A percentile compares a stretch with the other conserved stretches of the same genome.
These are phyloP conservation scores for Podospora anserina DNA, from an alignment of 495 filamentous ascomycete genomes.

Conservation along the genomic window DNA sequence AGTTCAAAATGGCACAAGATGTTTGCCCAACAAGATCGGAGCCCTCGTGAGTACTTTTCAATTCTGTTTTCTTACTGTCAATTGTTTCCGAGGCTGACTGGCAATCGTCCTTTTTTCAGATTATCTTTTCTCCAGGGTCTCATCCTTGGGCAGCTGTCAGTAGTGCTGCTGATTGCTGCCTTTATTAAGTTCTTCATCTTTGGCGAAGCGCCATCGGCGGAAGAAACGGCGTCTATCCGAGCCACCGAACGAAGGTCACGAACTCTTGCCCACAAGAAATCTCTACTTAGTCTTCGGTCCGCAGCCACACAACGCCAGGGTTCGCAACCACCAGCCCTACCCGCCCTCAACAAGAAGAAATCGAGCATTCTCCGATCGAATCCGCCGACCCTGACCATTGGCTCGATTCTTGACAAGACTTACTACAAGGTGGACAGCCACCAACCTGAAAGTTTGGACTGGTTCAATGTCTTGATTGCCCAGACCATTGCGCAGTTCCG, in stretches of 20 bases:
- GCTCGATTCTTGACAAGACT: constrained; percentile 90
- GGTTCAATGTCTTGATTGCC: constrained; percentile 97
- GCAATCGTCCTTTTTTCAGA: constrained; percentile 40
- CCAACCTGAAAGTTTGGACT: constrained; percentile 97
- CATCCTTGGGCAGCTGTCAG: constrained; percentile 86
- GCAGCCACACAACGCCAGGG: constrained; percentile 32
- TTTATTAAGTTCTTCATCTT: constrained; percentile 99
- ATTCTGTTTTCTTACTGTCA: background rate
- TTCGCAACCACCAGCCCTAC: constrained; percentile 30
- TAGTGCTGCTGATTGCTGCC: constrained; percentile 81
- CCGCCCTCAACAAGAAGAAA: constrained; percentile 65
- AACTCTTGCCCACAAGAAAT: constrained; percentile 64
- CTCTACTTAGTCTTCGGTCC: constrained; percentile 54
- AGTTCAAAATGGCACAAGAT: constrained; percentile 33
- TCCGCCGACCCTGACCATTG: constrained; percentile 64
- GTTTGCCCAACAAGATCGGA: constrained; percentile 45
- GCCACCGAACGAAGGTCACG: constrained; percentile 64
- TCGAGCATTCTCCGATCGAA: constrained; percentile 67
- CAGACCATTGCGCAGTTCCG: constrained; percentile 96
- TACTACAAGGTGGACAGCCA: constrained; percentile 97
- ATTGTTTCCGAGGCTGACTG: constrained; percentile 12
- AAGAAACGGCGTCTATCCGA: constrained; percentile 63
- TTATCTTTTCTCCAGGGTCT: constrained; percentile 92
- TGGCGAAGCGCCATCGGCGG: constrained; percentile 82
- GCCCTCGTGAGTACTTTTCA: constrained; percentile 40